Percentiles rank a stretch among this genome's conserved stretches.
Evolutionary conservation across 768 basidiomycete genomes (phyloP).

Genomic region (Thelephora aurantiotincta): DNA sequence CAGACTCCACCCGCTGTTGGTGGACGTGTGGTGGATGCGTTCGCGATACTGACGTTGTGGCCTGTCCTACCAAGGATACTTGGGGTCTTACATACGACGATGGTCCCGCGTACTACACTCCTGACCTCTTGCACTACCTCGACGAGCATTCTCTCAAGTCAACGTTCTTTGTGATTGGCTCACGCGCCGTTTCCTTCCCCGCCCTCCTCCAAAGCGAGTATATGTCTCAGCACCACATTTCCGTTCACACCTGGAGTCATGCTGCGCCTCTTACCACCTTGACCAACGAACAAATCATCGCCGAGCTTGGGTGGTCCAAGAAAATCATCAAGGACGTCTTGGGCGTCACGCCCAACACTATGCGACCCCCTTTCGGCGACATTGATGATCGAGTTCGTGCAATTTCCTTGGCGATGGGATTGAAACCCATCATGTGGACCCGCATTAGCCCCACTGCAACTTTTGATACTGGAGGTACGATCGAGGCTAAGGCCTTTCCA

Average conservation of each 20-base stretch:
- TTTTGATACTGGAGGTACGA: conserved; percentile 56
- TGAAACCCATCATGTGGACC: conserved; percentile 59
- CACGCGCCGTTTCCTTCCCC: conserved; percentile 61
- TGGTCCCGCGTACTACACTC: conserved; percentile 69
- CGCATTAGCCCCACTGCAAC: conserved; percentile 41
- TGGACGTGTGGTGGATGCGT: conserved; percentile 73
- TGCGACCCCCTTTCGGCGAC: conserved; percentile 75
- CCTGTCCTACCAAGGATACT: conserved; percentile 52
- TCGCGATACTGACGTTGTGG: conserved; percentile 48
- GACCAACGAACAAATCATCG: conserved; percentile 70
- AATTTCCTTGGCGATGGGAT: conserved; percentile 69
- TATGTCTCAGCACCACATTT: conserved; percentile 68
- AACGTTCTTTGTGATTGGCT: conserved; percentile 84
- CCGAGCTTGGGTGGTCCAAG: conserved; percentile 79
- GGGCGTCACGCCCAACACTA: conserved; percentile 65
- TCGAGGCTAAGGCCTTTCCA: neutral
- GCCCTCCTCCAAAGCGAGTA: conserved; percentile 60
- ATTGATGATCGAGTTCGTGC: conserved; percentile 81
- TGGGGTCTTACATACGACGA: conserved; percentile 63
- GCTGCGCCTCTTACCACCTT: conserved; percentile 52
- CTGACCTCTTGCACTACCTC: conserved; percentile 59
- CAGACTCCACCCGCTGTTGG: conserved; percentile 48
- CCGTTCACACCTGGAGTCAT: conserved; percentile 63
- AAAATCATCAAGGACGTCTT: conserved; percentile 74
- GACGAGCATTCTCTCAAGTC: conserved; percentile 49